Percentiles rank a stretch among this genome's conserved stretches.
These are phyloP conservation scores for Aspergillus incahuasiensis DNA, from an alignment of 495 filamentous ascomycete genomes.

Conservation along the genomic window DNA sequence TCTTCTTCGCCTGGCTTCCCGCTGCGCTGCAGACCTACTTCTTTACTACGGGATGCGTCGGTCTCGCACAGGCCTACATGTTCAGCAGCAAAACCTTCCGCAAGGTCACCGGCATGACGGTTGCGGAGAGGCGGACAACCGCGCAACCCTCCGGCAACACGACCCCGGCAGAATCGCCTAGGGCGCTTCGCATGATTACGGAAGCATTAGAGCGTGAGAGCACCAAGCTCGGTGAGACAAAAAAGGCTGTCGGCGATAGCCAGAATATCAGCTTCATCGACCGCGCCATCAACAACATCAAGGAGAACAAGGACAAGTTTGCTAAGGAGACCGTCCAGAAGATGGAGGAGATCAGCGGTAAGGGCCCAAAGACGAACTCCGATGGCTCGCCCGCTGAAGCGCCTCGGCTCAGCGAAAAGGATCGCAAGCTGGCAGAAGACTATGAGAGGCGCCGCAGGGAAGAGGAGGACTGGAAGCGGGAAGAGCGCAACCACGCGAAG, in stretches of 20 bases:
- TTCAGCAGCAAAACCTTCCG: slow-evolving; percentile 37
- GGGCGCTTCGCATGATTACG: slow-evolving; percentile 22
- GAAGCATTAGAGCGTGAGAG: slow-evolving; percentile 16
- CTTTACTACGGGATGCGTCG: slow-evolving; percentile 49
- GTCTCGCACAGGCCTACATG: slow-evolving; percentile 52
- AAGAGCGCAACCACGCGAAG: slow-evolving; percentile 25
- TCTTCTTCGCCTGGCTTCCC: slow-evolving; percentile 61
- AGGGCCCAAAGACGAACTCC: slow-evolving; percentile 14
- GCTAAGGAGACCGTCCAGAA: slow-evolving; percentile 17
- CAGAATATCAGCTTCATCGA: slow-evolving; percentile 24
- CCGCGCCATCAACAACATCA: slow-evolving; percentile 19
- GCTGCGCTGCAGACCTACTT: slow-evolving; percentile 72
- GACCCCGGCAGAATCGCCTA: neutral
- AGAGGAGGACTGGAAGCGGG: slow-evolving; percentile 27
- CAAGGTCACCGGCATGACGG: slow-evolving; percentile 20
- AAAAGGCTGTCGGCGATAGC: neutral
- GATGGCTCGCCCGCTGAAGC: slow-evolving; percentile 22
- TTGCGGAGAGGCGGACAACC: slow-evolving; percentile 3
- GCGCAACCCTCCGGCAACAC: neutral
- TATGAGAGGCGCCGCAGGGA: slow-evolving; percentile 24
- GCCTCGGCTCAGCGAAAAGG: slow-evolving; percentile 27
- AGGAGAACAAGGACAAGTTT: slow-evolving; percentile 13
- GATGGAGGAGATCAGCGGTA: slow-evolving; percentile 17
- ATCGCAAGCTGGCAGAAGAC: slow-evolving; percentile 22
- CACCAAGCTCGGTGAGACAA: slow-evolving; percentile 3